These are phyloP conservation scores for Collybia sp. DNA, from an alignment of 768 basidiomycete species.

Conservation along the genomic window DNA sequence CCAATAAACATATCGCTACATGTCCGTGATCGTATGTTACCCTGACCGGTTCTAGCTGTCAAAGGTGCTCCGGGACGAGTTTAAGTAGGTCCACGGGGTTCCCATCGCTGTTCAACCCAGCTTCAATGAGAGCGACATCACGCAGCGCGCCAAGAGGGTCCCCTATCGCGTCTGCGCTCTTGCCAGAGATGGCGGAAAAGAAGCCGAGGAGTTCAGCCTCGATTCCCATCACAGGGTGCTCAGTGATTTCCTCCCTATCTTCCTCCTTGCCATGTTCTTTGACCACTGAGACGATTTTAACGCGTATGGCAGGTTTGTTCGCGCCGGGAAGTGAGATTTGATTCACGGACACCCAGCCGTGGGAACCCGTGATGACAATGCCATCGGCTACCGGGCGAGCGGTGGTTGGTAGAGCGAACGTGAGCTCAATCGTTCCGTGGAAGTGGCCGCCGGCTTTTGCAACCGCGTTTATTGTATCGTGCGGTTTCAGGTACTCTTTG, in stretches of 20 bases:
- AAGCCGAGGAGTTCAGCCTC: slow-evolving; percentile 54
- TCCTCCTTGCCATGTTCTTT: slow-evolving; percentile 32
- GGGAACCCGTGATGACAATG: slow-evolving; percentile 55
- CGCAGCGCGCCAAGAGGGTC: slow-evolving; percentile 57
- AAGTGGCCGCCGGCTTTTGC: slow-evolving; percentile 43
- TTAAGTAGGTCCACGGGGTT: slow-evolving; percentile 50
- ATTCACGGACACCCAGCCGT: slow-evolving; percentile 54
- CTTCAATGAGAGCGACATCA: slow-evolving; percentile 81
- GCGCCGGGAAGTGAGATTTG: slow-evolving; percentile 19
- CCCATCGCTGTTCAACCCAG: slow-evolving; percentile 65
- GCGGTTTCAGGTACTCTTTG: slow-evolving; percentile 67
- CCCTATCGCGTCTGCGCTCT: slow-evolving; percentile 47
- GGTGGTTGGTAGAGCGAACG: slow-evolving; percentile 52
- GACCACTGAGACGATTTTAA: slow-evolving; percentile 32
- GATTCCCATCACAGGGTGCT: slow-evolving; percentile 48
- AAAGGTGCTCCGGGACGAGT: slow-evolving; percentile 16
- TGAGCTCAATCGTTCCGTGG: slow-evolving; percentile 60
- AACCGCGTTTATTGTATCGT: slow-evolving; percentile 71
- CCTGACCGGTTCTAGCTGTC: neutral
- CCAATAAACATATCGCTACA: neutral
- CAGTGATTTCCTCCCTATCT: slow-evolving; percentile 44
- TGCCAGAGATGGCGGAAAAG: slow-evolving; percentile 47
- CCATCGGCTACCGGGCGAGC: slow-evolving; percentile 30
- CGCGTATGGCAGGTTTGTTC: slow-evolving; percentile 21
- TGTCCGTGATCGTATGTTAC: neutral